These are phyloP conservation scores for Tolypocladium album DNA, from an alignment of 2,329 filamentous ascomycete genomes.

Conservation along the genomic window DNA sequence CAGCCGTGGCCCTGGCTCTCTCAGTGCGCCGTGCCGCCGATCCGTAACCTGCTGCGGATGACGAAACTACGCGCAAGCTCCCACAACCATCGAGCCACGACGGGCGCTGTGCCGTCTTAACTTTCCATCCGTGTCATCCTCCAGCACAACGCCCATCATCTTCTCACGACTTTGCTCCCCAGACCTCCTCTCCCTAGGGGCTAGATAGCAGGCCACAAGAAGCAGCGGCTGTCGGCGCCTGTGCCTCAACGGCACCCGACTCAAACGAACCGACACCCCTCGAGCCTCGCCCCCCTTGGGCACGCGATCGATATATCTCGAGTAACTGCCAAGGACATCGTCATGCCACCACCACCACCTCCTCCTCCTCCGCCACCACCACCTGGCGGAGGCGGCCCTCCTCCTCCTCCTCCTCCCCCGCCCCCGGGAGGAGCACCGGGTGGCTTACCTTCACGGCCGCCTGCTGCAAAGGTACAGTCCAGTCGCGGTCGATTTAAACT, in stretches of 20 bases:
- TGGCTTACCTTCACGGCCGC: slow-evolving; percentile 45
- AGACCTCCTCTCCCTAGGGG: no score
- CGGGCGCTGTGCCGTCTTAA: not conserved
- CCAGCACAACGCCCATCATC: not conserved
- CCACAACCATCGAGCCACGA: slow-evolving; percentile 1
- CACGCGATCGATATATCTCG: slow-evolving; percentile 1
- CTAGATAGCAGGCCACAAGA: not conserved
- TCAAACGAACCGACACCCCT: not conserved
- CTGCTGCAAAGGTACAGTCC: slow-evolving; percentile 47
- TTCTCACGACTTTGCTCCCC: not conserved
- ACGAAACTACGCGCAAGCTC: slow-evolving; percentile 8
- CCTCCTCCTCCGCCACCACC: slow-evolving; percentile 64
- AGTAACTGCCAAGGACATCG: not conserved
- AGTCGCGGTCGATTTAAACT: no score
- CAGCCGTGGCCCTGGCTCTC: not conserved
- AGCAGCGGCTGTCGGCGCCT: not conserved
- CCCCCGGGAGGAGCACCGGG: slow-evolving; percentile 34
- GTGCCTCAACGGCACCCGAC: not conserved
- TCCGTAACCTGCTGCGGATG: slow-evolving; percentile 2
- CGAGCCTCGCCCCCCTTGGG: not conserved
- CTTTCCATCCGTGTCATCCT: not conserved
- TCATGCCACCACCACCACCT: slow-evolving; percentile 45
- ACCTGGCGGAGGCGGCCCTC: slow-evolving; percentile 49
- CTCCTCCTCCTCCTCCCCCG: slow-evolving; percentile 51
- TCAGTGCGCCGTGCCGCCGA: not conserved